Evolutionary conservation across 345 rosid species (phyloP).

Genomic region (Melaleuca alternifolia): DNA sequence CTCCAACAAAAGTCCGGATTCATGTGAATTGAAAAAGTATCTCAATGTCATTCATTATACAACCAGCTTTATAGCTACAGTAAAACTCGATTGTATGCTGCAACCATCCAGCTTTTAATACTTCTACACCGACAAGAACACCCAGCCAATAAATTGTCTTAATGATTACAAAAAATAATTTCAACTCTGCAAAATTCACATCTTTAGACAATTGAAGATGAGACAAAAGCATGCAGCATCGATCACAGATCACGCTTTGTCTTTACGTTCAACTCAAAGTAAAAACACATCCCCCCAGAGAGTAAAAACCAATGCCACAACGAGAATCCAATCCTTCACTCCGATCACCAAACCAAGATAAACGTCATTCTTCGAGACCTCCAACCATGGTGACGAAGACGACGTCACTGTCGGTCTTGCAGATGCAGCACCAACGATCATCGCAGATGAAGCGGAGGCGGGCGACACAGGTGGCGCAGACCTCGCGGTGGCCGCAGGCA

Average conservation of each 20-base stretch:
- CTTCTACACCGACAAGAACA: too few relatives aligned
- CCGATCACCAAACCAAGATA: neutral
- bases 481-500: conserved; percentile 78
- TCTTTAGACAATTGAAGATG: neutral
- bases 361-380: neutral
- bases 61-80: too few relatives aligned
- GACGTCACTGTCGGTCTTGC: conserved; percentile 52
- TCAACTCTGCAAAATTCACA: neutral
- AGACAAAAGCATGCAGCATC: too few relatives aligned
- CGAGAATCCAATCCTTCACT: neutral
- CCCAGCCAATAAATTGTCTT: too few relatives aligned
- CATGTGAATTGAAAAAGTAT: too few relatives aligned
- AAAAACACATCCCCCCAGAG: neutral
- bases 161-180: neutral
- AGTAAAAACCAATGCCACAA: neutral
- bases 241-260: neutral
- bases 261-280: neutral
- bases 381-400: conserved; percentile 88
- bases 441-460: conserved; percentile 87
- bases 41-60: too few relatives aligned
- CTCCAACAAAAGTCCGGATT: too few relatives aligned
- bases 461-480: conserved; percentile 84
- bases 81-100: too few relatives aligned
- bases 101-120: too few relatives aligned
- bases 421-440: conserved; percentile 84